These are phyloP conservation scores for Insectozyma bohioensis DNA, from an alignment of 1,139 yeast species.

Conservation along the genomic window DNA sequence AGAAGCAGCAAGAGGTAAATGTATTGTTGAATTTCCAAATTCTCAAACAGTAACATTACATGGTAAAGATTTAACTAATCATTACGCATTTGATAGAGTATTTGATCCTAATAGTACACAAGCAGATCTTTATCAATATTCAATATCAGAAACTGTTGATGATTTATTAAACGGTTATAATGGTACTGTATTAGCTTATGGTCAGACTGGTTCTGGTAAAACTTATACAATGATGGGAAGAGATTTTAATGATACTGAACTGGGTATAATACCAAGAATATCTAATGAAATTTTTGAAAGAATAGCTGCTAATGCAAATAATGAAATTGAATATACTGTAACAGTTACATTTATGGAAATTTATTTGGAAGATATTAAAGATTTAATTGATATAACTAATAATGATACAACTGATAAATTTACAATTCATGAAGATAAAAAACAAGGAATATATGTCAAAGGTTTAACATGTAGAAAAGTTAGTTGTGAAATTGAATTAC, in stretches of 20 bases:
- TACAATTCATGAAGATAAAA: conserved; percentile 65
- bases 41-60: conserved; percentile 25
- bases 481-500: conserved; percentile 57
- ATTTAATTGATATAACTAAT: conserved; percentile 48
- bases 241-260: conserved; percentile 34
- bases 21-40: conserved; percentile 21
- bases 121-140: conserved; percentile 59
- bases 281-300: conserved; percentile 62
- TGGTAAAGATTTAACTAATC: conserved; percentile 30
- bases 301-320: conserved; percentile 46
- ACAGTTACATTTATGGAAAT: conserved; percentile 80
- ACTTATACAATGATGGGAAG: conserved; percentile 84
- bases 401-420: conserved; percentile 44
- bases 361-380: conserved; percentile 74
- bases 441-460: conserved; percentile 68
- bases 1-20: conserved; percentile 27
- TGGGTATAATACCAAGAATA: conserved; percentile 75
- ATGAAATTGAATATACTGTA: conserved; percentile 65
- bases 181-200: conserved; percentile 84
- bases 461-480: conserved; percentile 66
- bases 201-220: conserved; percentile 89
- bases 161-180: conserved; percentile 79
- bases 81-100: conserved; percentile 68
- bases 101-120: conserved; percentile 55
- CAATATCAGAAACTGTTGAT: conserved; percentile 58